Evolutionary conservation across 2,329 filamentous ascomycete species (phyloP), one percentile per base, ranked within the genome.

Genomic region (Apiospora hydei): DNA sequence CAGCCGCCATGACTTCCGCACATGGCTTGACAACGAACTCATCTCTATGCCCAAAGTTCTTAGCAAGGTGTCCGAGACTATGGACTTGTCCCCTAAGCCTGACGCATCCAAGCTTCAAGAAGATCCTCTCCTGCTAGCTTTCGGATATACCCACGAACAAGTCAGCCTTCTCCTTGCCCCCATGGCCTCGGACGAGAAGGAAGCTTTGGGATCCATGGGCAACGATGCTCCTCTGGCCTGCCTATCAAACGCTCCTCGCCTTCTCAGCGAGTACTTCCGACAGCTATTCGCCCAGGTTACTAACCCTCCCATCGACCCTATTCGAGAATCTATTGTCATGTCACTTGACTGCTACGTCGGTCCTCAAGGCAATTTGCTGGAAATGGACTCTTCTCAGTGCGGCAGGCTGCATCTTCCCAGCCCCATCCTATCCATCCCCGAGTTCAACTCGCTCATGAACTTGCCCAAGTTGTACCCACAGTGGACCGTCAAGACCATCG

Each of bases 271-370:
- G 83, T 98, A 98, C 85, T 98, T 98, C 92, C 92, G 96, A 74
- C 94, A 98, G 86, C 91, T 98, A 61, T 98, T 98, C 82, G 96
- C 96, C 13, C 96, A 98, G 85, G 96, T 98, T 82, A 98, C 96
- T 74, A 98, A 98, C 83, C 96, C 96, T 77, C 96, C 96, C 18
- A 98, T 98, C 80, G 96, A 98, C 80, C 96, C 96, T 44, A 98
- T 98, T 78, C 90, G 96, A 83, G 96, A 98, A 87, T 96, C 95
- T 41, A 96, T 98, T 79, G 96, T 98, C 83, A 98, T 98, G 96
- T 98, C 96, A 71, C 86, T 98, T 53, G 95, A 98, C 81, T 97
- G 96, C 79, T 98, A 98, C 81, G 94, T 98, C 77, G 96, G 96
- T 68, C 96, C 96, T 66, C 96, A 98, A 84, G 96, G 96, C 72